Conservation (phyloP, 1,284 basidiomycete genomes). For the Cutaneotrichosporon arboriforme region DNA sequence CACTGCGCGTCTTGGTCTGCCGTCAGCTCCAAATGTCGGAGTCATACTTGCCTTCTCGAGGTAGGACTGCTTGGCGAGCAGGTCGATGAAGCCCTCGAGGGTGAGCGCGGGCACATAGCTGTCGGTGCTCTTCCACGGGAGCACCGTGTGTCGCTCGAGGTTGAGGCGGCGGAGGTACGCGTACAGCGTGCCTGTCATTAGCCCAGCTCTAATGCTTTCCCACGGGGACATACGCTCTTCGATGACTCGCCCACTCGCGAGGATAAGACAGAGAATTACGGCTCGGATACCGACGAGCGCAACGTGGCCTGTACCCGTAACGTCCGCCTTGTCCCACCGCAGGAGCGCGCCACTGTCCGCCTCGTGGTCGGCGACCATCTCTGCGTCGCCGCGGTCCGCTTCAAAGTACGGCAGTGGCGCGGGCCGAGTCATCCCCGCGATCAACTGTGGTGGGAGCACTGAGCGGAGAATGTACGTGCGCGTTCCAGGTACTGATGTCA, state of each 20-base stretch:
- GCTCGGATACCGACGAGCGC: constrained; percentile 42
- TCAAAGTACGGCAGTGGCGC: constrained; percentile 22
- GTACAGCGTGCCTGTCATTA: constrained; percentile 29
- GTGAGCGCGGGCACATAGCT: constrained; percentile 25
- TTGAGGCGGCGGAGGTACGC: constrained; percentile 32
- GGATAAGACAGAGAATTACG: constrained; percentile 42
- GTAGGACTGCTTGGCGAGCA: constrained; percentile 37
- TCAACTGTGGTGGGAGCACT: constrained; percentile 25
- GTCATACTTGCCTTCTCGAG: constrained; percentile 35
- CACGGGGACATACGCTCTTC: constrained; percentile 33
- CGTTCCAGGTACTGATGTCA: constrained; percentile 14
- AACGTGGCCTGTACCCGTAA: constrained; percentile 27
- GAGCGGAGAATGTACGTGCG: constrained; percentile 39
- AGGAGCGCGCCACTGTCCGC: constrained; percentile 42
- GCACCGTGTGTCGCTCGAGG: constrained; percentile 36
- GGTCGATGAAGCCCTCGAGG: constrained; percentile 43
- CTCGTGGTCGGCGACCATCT: constrained; percentile 9
- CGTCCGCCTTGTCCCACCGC: constrained; percentile 43
- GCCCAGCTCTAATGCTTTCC: neutral
- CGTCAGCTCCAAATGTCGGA: neutral
- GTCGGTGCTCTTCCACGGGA: constrained; percentile 34
- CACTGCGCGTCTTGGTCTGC: neutral
- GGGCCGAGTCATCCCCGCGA: constrained; percentile 28
- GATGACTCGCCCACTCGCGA: constrained; percentile 32
- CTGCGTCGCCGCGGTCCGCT: constrained; percentile 5